A percentile compares a stretch with the other conserved stretches of the same genome.
phyloP scores from a whole-genome alignment of 208 protist genomes.

The Kentomonas sorsogonicus region DNA sequence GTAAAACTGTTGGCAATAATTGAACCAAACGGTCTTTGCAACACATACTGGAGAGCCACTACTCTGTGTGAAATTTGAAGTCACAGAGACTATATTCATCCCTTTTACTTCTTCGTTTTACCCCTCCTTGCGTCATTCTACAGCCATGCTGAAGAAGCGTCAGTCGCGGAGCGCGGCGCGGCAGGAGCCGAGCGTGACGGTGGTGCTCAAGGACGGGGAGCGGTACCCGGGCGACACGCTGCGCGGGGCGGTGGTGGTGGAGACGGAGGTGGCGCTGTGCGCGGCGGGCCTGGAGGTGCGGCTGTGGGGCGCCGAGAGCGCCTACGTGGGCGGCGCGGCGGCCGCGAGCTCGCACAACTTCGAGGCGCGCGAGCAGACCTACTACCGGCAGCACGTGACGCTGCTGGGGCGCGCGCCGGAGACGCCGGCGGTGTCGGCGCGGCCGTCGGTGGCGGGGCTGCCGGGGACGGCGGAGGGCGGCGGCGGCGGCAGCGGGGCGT shows the following conservation, averaged over 20 bases:
- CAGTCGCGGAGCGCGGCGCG: constrained; percentile 10
- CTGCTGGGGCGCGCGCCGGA: constrained; percentile 19
- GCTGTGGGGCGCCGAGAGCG: constrained; percentile 29
- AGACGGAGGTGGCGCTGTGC: constrained; percentile 20
- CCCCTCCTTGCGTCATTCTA: neutral
- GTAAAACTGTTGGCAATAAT: constrained; percentile 7
- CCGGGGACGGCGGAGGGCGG: neutral
- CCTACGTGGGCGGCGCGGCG: constrained; percentile 25
- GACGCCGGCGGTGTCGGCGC: neutral
- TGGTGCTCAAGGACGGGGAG: constrained; percentile 21
- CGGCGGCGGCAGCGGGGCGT: neutral
- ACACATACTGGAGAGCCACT: neutral
- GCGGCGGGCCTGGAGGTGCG: constrained; percentile 32
- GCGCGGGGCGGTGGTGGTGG: constrained; percentile 43
- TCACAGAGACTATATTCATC: neutral
- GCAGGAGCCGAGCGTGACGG: constrained; percentile 22
- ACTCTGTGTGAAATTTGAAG: neutral
- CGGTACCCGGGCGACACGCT: constrained; percentile 52
- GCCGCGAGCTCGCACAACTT: constrained; percentile 21
- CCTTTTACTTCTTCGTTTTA: constrained; percentile 7
- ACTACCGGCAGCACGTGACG: constrained; percentile 51
- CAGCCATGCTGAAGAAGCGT: constrained; percentile 1
- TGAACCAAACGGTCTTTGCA: constrained; percentile 2
- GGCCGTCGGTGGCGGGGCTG: neutral
- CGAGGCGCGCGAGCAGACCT: constrained; percentile 32